These are phyloP conservation scores for Podospora comata DNA, from an alignment of 495 filamentous ascomycete species.

Conservation along the genomic window DNA sequence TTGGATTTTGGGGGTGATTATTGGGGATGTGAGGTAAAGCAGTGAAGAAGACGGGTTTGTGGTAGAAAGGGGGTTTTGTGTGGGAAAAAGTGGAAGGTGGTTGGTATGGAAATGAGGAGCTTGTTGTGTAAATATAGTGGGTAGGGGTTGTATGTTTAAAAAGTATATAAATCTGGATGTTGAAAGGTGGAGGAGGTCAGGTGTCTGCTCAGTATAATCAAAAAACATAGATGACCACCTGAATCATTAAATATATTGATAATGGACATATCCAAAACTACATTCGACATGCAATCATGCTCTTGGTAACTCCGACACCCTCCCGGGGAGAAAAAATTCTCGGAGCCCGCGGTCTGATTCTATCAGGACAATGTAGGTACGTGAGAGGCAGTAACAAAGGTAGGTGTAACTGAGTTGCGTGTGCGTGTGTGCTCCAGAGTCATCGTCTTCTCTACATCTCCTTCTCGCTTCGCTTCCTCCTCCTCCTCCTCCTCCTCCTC, in stretches of 20 bases:
- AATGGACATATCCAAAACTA: constrained; percentile 2
- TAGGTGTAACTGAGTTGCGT: constrained; percentile 1
- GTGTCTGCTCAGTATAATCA: neutral
- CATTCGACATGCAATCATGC: neutral
- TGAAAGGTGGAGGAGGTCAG: no score
- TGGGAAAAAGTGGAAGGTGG: neutral
- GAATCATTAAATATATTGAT: neutral
- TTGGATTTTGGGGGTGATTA: constrained; percentile 79
- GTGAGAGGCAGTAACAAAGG: neutral
- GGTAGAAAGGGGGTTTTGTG: neutral
- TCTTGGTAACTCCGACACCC: neutral
- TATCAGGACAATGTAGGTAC: neutral
- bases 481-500: neutral
- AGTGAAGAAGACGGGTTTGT: neutral
- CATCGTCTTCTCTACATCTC: neutral
- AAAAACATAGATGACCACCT: neutral
- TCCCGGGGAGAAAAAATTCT: neutral
- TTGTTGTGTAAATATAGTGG: neutral
- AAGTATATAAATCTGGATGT: no score
- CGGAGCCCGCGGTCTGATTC: neutral
- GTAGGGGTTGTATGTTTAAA: no score
- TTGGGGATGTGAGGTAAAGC: constrained; percentile 55
- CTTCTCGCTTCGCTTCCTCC: neutral
- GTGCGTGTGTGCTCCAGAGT: constrained; percentile 1
- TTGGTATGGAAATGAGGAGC: neutral